phyloP scores from a whole-genome alignment of 1,284 basidiomycete species.

The Ceratobasidium sp. region DNA sequence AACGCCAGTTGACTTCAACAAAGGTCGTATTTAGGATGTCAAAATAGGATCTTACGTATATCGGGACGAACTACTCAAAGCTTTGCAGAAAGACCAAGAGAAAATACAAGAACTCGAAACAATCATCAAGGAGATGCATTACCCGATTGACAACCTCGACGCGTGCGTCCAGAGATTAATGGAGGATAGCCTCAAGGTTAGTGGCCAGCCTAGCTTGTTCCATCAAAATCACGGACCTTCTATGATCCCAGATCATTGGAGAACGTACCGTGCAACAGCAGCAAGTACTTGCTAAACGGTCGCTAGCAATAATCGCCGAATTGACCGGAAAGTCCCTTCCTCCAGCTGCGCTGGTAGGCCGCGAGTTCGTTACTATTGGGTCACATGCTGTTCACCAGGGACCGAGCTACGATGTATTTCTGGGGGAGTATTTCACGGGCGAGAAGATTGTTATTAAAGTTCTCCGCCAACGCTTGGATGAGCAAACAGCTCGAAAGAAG shows the following conservation, averaged over 20 bases:
- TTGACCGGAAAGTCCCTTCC: slow-evolving; percentile 29
- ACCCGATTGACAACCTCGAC: neutral
- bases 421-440: slow-evolving; percentile 38
- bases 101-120: slow-evolving; percentile 18
- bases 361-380: slow-evolving; percentile 25
- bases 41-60: neutral
- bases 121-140: neutral
- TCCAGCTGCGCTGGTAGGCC: neutral
- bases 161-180: neutral
- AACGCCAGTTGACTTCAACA: neutral
- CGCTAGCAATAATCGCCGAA: slow-evolving; percentile 9
- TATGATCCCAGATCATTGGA: slow-evolving; percentile 9
- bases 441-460: slow-evolving; percentile 35
- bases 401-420: slow-evolving; percentile 16
- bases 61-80: neutral
- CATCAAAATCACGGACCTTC: neutral
- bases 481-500: neutral
- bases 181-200: slow-evolving; percentile 9
- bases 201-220: neutral
- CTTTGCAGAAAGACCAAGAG: neutral
- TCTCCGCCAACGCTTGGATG: slow-evolving; percentile 19
- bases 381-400: slow-evolving; percentile 15
- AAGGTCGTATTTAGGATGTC: neutral
- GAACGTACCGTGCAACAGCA: neutral
- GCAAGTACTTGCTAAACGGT: neutral